phyloP scores from a whole-genome alignment of 768 basidiomycete species.

The Tylopilus sp. region DNA sequence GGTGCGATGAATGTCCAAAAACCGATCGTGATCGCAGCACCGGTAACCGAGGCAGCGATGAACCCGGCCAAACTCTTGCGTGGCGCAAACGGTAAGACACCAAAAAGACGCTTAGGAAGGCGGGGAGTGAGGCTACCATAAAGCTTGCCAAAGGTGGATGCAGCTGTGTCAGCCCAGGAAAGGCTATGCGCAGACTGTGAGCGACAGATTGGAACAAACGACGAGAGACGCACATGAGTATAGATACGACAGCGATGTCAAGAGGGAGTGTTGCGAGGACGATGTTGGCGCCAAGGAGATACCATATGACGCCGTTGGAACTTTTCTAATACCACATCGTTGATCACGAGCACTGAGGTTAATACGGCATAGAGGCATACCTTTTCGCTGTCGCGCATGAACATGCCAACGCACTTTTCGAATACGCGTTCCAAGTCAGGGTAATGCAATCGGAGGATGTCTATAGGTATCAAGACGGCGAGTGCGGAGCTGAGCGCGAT shows the following conservation, averaged over 20 bases:
- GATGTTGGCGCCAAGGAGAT: slow-evolving; percentile 81
- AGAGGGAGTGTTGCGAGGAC: slow-evolving; percentile 74
- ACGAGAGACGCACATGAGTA: slow-evolving; percentile 69
- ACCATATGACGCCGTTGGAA: slow-evolving; percentile 86
- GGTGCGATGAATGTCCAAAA: slow-evolving; percentile 73
- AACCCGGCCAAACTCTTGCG: slow-evolving; percentile 87
- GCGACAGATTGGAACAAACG: neutral
- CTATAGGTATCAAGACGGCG: slow-evolving; percentile 66
- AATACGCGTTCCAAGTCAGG: slow-evolving; percentile 65
- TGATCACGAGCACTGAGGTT: neutral
- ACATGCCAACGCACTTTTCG: slow-evolving; percentile 68
- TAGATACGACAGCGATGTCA: slow-evolving; percentile 86
- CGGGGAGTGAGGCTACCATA: slow-evolving; percentile 68
- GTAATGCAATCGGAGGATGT: slow-evolving; percentile 67
- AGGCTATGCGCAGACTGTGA: slow-evolving; percentile 45
- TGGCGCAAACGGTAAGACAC: slow-evolving; percentile 63
- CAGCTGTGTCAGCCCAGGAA: slow-evolving; percentile 94
- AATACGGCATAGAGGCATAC: slow-evolving; percentile 30
- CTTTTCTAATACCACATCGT: slow-evolving; percentile 39
- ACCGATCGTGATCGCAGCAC: slow-evolving; percentile 56
- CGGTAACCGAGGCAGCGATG: slow-evolving; percentile 71
- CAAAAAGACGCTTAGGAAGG: slow-evolving; percentile 48
- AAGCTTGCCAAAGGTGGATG: slow-evolving; percentile 87
- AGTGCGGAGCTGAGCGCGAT: slow-evolving; percentile 63
- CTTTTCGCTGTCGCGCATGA: slow-evolving; percentile 90